These are phyloP conservation scores for Ophiocordyceps robertsii DNA, from an alignment of 2,329 filamentous ascomycete genomes.

Conservation along the genomic window DNA sequence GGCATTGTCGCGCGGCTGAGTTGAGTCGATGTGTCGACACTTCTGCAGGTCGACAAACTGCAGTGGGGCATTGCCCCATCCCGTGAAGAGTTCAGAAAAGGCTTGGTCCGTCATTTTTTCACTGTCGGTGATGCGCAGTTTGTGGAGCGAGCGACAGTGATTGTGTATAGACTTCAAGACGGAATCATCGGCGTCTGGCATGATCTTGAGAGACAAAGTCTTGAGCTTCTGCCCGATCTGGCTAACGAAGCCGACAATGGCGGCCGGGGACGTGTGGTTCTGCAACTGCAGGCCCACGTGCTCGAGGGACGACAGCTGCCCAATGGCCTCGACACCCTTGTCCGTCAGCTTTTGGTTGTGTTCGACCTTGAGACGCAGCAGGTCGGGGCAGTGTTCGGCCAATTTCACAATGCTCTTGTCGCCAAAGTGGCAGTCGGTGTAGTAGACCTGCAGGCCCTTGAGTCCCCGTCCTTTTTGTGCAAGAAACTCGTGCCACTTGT, in stretches of 20 bases:
- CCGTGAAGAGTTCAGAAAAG: conserved; percentile 58
- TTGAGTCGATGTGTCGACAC: conserved; percentile 64
- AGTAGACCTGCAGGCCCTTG: conserved; percentile 62
- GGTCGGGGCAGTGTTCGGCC: conserved; percentile 47
- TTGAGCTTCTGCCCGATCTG: conserved; percentile 52
- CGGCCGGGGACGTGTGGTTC: conserved; percentile 38
- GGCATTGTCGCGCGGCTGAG: conserved; percentile 50
- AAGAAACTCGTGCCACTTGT: conserved; percentile 62
- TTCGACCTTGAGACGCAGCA: conserved; percentile 66
- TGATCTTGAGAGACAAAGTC: conserved; percentile 65
- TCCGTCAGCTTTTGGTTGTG: conserved; percentile 65
- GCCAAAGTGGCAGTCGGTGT: conserved; percentile 70
- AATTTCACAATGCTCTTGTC: conserved; percentile 56
- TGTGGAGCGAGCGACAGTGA: conserved; percentile 53
- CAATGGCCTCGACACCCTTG: conserved; percentile 51
- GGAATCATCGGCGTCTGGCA: conserved; percentile 51
- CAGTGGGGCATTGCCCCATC: conserved; percentile 64
- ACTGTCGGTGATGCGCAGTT: conserved; percentile 73
- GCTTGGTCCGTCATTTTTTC: conserved; percentile 61
- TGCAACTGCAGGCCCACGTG: conserved; percentile 64
- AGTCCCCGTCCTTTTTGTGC: conserved; percentile 50
- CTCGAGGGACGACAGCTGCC: conserved; percentile 47
- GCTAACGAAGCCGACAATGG: conserved; percentile 47
- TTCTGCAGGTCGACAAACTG: conserved; percentile 60
- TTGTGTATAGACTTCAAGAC: conserved; percentile 59